Base-by-base conservation (phyloP, 2,329 filamentous ascomycete genomes). In the Fusarium verrucosum region DNA sequence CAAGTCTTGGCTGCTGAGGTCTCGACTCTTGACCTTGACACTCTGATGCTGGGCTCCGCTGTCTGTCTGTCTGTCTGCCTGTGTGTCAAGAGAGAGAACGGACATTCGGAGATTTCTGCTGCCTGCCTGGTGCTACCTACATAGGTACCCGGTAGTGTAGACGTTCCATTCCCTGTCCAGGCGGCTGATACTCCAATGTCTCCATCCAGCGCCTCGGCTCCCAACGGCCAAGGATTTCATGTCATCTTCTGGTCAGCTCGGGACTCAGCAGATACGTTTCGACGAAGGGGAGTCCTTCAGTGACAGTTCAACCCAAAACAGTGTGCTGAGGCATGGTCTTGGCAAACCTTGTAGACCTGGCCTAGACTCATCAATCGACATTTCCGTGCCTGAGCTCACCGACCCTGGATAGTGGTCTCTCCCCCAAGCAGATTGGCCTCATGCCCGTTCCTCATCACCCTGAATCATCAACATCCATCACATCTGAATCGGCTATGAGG, bases 1-100 rank as follows among this genome's bases (percentile, higher is more conserved):
- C 70, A 72, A 72, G 70, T 59, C 70, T 72, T 72, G 70, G 70
- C 70, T 60, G 58, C 46, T 59, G 50, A 63, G 60, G 69, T 72
- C 69, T 64, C 46, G 69, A 71, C 69, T 70, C 60, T 68, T 53
- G 37, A 50, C 51, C 49, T 62, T 49, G 36, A 57, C 42, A 49
- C 30, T 42, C 49, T 37, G 50, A 59, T 43, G 42, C 63, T 66
- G 68, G 66, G 45, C 50, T 70, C 54, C 50, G 51, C 45, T 64
- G 45, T 37, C 43, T 45, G n/a, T n/a, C n/a, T n/a, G n/a, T n/a
- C n/a, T n/a, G n/a, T n/a, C n/a, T n/a, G n/a, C n/a, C n/a, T 33
- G 53, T 53, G 38, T 50, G 43, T 33, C 36, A 35, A 44, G 33
- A 32, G 44, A 23, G 8, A 23, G 23, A n/a, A 14, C 30, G 14